A percentile compares a stretch with the other conserved stretches of the same genome.
Evolutionary conservation across 345 rosid species (phyloP).

Genomic region (thale cress (Arabidopsis thaliana)): TAIR10.1 NC_003075.7:6348501-6349000

Average conservation of each 20-base stretch:
- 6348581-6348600: neutral
- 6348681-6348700: constrained; percentile 93
- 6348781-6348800: neutral
- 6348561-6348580: constrained; percentile 62
- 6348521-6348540: constrained; percentile 79
- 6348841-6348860: constrained; percentile 77
- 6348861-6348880: constrained; percentile 82
- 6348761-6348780: neutral
- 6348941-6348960: neutral
- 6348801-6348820: constrained; percentile 62
- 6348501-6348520: constrained; percentile 83
- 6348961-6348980: neutral
- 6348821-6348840: constrained; percentile 83
- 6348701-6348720: constrained; percentile 97
- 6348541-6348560: constrained; percentile 69
- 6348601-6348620: neutral
- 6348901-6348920: constrained; percentile 87
- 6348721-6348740: constrained; percentile 92
- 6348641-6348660: constrained; percentile 86
- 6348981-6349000: constrained; percentile 18
- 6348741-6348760: constrained; percentile 52
- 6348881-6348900: constrained; percentile 66
- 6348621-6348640: constrained; percentile 9
- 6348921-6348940: constrained; percentile 7
- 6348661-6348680: constrained; percentile 76